Evolutionary conservation across 2,329 filamentous ascomycete genomes (phyloP).

Genomic region (Trichophyton schoenleinii): DNA sequence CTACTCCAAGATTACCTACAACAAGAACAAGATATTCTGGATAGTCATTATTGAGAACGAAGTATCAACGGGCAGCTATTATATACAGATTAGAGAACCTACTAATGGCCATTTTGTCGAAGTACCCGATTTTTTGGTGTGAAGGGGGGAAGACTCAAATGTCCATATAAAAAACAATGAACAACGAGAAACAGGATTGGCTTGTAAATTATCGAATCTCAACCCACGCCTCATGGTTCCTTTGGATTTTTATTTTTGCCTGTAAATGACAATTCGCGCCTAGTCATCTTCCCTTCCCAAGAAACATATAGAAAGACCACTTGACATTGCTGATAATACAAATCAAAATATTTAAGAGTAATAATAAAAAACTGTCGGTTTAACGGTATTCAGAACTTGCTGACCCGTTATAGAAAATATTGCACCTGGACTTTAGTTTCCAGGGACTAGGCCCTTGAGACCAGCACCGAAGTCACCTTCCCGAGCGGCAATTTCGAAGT

Average conservation of each 20-base stretch:
- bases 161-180: not conserved
- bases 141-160: not conserved
- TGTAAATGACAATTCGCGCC: conserved; percentile 6
- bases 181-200: not conserved
- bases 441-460: conserved; percentile 52
- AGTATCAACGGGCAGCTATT: not conserved
- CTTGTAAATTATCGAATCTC: conserved; percentile 2
- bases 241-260: conserved; percentile 2
- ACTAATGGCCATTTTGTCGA: conserved; percentile 1
- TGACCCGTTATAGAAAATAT: not conserved
- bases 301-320: conserved; percentile 4
- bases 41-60: not conserved
- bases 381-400: not conserved
- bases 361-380: not conserved
- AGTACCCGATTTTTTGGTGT: not conserved
- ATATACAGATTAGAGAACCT: conserved; percentile 11
- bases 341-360: conserved; percentile 8
- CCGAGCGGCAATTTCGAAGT: conserved; percentile 98
- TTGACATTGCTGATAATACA: conserved; percentile 10
- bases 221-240: not conserved
- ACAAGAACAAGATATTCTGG: not conserved
- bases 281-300: not conserved
- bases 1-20: not conserved
- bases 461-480: conserved; percentile 80
- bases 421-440: conserved; percentile 23